Evolutionary conservation across 164 flowering plant genomes (phyloP), one percentile per base, ranked within the genome.

Genomic region (Stephania japonica): DNA sequence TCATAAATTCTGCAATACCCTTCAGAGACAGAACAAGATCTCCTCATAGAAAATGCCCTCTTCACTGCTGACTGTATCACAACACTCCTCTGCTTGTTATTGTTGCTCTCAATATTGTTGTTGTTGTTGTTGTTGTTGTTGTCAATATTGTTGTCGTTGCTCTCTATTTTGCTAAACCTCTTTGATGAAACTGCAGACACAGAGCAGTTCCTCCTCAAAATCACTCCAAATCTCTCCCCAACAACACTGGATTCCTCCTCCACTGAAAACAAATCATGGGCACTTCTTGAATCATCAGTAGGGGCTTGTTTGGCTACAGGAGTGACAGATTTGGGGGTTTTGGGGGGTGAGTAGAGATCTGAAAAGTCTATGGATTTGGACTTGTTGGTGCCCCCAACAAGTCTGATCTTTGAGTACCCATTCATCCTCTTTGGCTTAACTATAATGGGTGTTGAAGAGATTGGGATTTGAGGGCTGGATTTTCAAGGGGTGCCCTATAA

Each of bases 1-100:
- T 87, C 89, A 83, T 85, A 78, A 76, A 88, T 87, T 77, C 92
- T 86, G n/a, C 84, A 78, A 73, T 88, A 88, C 74, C 84, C 81
- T 44, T 88, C 90, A 5, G 88, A 77, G 38, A 85, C 84, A 3
- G 92, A 85, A 11, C 86, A 81, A 59, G 92, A 88, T 85, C 86
- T 87, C 76, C 83, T 79, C 84, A 87, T 75, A 7, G 89, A 87
- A n/a, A 84, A 78, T 2, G 79, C 89, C 74, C 84, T 83, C 67
- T 76, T 86, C 79, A 84, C 79, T 27, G 83, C 77, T 71, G 75
- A 16, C 9, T 74, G 77, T 2, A 32, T 32, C 38, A 32, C 59
- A 81, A 18, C 38, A 80, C 62, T 19, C 4, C 23, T 18, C 42
- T 67, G 62, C 23, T 63, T 32, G 38, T n/a, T n/a, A n/a, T 59